Conservation (phyloP, 495 filamentous ascomycete species). For the Aspergillus egyptiacus region DNA sequence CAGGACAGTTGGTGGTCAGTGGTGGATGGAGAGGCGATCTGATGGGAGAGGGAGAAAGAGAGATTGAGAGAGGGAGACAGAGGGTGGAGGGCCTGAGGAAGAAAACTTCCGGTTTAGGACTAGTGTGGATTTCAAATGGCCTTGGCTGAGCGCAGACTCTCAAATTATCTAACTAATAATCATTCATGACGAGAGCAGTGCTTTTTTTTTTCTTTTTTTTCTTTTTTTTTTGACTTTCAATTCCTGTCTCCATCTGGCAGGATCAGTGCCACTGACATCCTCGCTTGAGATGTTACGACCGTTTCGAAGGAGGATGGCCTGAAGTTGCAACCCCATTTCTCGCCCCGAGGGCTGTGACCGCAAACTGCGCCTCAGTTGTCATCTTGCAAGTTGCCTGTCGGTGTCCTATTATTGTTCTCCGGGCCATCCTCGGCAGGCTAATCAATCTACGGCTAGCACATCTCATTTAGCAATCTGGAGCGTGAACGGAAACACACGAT, state of each 20-base stretch:
- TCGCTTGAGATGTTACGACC: too few relatives aligned
- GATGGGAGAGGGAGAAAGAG: constrained; percentile 18
- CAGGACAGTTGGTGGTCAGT: constrained; percentile 4
- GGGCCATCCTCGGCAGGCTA: neutral
- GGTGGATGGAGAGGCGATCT: constrained; percentile 8
- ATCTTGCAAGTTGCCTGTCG: neutral
- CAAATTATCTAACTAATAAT: neutral
- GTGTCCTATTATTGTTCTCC: neutral
- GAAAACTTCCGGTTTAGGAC: constrained; percentile 4
- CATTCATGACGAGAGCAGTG: too few relatives aligned
- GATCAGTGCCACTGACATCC: too few relatives aligned
- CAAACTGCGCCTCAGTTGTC: constrained; percentile 2
- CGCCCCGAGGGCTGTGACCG: neutral
- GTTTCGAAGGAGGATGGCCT: too few relatives aligned
- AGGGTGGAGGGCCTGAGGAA: constrained; percentile 12
- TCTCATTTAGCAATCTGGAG: neutral
- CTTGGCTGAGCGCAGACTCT: neutral
- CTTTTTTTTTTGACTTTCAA: too few relatives aligned
- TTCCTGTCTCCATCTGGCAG: too few relatives aligned
- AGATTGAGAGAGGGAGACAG: constrained; percentile 14
- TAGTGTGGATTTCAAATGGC: constrained; percentile 1
- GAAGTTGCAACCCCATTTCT: too few relatives aligned
- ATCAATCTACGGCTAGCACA: neutral
- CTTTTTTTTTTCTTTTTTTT: too few relatives aligned
- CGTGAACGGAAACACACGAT: constrained; percentile 1